Percentiles rank a stretch among this genome's conserved stretches.
These are phyloP conservation scores for Staphylotrichum tortipilum DNA, from an alignment of 495 filamentous ascomycete genomes.

Conservation along the genomic window DNA sequence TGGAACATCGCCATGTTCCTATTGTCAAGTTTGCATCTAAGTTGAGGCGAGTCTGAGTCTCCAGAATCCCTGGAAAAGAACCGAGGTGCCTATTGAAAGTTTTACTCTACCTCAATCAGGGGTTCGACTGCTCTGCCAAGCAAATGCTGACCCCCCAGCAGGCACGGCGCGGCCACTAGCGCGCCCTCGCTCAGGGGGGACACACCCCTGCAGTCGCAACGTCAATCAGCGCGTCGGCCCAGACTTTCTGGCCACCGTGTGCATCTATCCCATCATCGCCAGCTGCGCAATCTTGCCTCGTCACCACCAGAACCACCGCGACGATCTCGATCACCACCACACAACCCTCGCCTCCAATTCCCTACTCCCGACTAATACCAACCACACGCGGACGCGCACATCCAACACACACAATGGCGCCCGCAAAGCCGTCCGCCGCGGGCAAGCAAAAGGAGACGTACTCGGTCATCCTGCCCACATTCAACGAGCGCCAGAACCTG, in stretches of 20 bases:
- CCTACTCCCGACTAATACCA: background rate
- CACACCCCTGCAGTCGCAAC: background rate
- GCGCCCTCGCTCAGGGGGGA: background rate
- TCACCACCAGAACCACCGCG: background rate
- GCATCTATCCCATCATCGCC: too few relatives aligned
- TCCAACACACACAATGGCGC: slow-evolving; percentile 16
- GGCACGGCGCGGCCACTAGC: background rate
- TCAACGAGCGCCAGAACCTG: slow-evolving; percentile 95
- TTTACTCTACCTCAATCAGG: too few relatives aligned
- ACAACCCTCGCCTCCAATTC: background rate
- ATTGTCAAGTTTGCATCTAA: too few relatives aligned
- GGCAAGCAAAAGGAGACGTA: slow-evolving; percentile 76
- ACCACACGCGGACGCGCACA: too few relatives aligned
- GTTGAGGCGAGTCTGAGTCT: too few relatives aligned
- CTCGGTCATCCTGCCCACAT: slow-evolving; percentile 93
- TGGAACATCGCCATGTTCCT: too few relatives aligned
- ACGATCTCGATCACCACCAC: background rate
- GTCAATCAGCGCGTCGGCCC: slow-evolving; percentile 1
- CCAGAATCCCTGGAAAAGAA: too few relatives aligned
- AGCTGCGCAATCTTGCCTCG: too few relatives aligned
- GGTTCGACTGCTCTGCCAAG: slow-evolving; percentile 3
- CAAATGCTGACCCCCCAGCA: too few relatives aligned
- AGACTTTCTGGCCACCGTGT: slow-evolving; percentile 1
- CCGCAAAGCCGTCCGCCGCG: slow-evolving; percentile 14
- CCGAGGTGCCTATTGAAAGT: too few relatives aligned